Evolutionary conservation across 2,329 filamentous ascomycete genomes (phyloP).

Genomic region (Monosporascus sp.): DNA sequence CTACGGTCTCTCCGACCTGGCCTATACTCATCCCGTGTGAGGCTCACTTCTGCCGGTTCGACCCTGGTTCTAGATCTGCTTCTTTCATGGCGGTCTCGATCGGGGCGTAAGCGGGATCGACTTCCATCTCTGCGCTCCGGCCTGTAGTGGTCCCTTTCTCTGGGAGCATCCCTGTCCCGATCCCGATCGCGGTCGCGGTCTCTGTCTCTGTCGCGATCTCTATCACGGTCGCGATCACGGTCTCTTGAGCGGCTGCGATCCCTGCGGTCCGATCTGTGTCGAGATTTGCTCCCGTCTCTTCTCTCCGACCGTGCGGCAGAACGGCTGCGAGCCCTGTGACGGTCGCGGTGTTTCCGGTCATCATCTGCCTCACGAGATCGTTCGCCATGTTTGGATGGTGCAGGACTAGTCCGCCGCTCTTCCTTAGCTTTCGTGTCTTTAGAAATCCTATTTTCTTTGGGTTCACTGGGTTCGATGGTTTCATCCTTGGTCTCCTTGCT

Average conservation of each 20-base stretch:
- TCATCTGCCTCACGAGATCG: constrained; percentile 17
- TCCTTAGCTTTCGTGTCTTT: constrained; percentile 15
- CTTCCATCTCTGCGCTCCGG: constrained; percentile 24
- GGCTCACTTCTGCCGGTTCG: constrained; percentile 19
- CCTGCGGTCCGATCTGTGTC: constrained; percentile 17
- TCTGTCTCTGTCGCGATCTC: constrained; percentile 14
- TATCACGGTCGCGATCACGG: constrained; percentile 17
- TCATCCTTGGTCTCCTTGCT: constrained; percentile 14
- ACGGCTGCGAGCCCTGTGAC: constrained; percentile 21
- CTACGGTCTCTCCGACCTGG: constrained; percentile 23
- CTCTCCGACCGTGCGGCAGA: constrained; percentile 23
- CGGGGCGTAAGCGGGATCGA: constrained; percentile 19
- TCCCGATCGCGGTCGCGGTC: constrained; percentile 22
- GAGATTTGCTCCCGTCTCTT: constrained; percentile 22
- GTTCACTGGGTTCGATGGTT: neutral
- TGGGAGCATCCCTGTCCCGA: neutral
- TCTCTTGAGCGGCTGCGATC: constrained; percentile 34
- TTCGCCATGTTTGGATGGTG: constrained; percentile 18
- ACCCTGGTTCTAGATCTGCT: constrained; percentile 16
- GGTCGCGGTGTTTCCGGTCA: constrained; percentile 25
- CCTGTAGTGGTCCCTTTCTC: constrained; percentile 25
- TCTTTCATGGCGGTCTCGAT: constrained; percentile 18
- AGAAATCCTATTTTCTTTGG: constrained; percentile 10
- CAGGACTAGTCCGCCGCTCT: constrained; percentile 20
- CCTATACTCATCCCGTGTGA: constrained; percentile 23